Evolutionary conservation across 257 asterid species (phyloP).

Genomic region (Nicotiana undulata): DNA sequence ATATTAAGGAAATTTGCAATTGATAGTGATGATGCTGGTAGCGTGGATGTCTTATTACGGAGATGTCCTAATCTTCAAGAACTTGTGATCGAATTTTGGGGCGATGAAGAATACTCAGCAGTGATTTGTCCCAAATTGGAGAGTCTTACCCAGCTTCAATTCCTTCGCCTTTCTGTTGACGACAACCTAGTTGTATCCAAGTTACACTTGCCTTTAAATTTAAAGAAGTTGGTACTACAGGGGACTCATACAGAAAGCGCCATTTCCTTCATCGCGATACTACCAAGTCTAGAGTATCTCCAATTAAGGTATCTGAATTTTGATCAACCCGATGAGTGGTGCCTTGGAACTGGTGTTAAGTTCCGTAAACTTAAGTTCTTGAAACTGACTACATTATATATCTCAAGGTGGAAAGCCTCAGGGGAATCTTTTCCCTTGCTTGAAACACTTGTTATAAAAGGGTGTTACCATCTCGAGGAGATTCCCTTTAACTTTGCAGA

Average conservation of each 20-base stretch:
- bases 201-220: not conserved
- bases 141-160: not conserved
- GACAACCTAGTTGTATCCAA: rapidly evolving
- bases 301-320: not conserved
- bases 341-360: not conserved
- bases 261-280: not conserved
- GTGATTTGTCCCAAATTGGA: too few relatives aligned
- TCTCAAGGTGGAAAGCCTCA: not conserved
- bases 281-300: not conserved
- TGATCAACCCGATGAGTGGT: not conserved
- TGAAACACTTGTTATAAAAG: not conserved
- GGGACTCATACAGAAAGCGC: not conserved
- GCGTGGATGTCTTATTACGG: not conserved
- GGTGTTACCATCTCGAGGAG: rapidly evolving
- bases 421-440: not conserved
- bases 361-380: not conserved
- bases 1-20: not conserved
- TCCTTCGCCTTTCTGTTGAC: rapidly evolving
- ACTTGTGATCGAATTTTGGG: not conserved
- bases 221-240: not conserved
- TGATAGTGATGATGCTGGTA: not conserved
- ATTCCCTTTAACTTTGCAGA: not conserved
- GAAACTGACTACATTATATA: not conserved
- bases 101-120: too few relatives aligned
- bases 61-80: not conserved